Conservation (phyloP, 768 basidiomycete genomes). For the Imleria badia region DNA sequence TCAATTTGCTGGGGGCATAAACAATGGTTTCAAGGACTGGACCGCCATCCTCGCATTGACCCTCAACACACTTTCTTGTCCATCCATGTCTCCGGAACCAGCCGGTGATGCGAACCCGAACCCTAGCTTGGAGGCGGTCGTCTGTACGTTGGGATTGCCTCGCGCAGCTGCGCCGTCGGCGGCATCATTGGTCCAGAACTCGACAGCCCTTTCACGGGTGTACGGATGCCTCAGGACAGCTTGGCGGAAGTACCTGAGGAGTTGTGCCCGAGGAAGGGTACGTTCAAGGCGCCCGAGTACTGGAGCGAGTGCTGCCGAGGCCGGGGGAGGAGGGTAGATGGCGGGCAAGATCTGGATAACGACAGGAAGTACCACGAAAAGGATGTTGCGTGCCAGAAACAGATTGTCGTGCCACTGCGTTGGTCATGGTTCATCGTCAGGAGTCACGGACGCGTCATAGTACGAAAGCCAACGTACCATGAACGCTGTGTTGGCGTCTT, state of each 20-base stretch:
- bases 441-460: not conserved
- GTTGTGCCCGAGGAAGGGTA: slow-evolving; percentile 47
- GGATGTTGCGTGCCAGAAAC: slow-evolving; percentile 49
- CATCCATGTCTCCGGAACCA: slow-evolving; percentile 4
- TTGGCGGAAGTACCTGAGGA: slow-evolving; percentile 56
- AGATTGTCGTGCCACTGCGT: slow-evolving; percentile 66
- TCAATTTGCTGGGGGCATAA: slow-evolving; percentile 23
- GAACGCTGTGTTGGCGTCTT: slow-evolving; percentile 36
- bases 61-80: slow-evolving; percentile 26
- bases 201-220: slow-evolving; percentile 44
- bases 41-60: slow-evolving; percentile 26
- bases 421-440: not conserved
- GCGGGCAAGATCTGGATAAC: slow-evolving; percentile 45
- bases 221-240: slow-evolving; percentile 54
- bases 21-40: slow-evolving; percentile 26
- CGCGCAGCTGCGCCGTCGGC: slow-evolving; percentile 51
- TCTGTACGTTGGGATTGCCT: slow-evolving; percentile 47
- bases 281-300: slow-evolving; percentile 34
- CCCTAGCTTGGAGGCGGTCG: slow-evolving; percentile 46
- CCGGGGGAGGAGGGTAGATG: slow-evolving; percentile 26
- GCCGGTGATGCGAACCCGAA: slow-evolving; percentile 34
- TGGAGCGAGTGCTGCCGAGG: slow-evolving; percentile 27
- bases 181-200: slow-evolving; percentile 61
- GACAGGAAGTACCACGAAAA: slow-evolving; percentile 60
- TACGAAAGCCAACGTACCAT: slow-evolving; percentile 35